phyloP scores from a whole-genome alignment of 352 stramenopile species.

The Phytophthora crassamura region DNA sequence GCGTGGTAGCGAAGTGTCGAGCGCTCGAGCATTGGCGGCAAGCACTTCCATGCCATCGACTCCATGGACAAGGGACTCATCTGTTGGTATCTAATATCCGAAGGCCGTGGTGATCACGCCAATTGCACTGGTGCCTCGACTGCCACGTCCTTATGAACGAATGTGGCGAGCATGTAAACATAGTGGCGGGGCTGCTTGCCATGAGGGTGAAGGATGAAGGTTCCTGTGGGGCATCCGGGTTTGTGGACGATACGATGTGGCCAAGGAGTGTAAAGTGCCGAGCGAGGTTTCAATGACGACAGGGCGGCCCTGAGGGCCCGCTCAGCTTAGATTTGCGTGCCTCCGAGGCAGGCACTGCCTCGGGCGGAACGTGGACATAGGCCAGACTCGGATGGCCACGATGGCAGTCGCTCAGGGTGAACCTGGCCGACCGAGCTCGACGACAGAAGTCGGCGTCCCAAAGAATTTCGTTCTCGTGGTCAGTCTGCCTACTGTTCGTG shows the following conservation, averaged over 20 bases:
- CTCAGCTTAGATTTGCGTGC: constrained; percentile 29
- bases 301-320: no score
- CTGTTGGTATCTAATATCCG: constrained; percentile 26
- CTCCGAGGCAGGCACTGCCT: no score
- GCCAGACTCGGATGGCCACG: background rate
- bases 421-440: no score
- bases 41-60: background rate
- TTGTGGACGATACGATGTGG: constrained; percentile 19
- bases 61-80: constrained; percentile 14
- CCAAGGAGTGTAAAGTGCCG: constrained; percentile 26
- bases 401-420: constrained; percentile 4
- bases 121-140: constrained; percentile 3
- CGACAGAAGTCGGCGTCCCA: background rate
- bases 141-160: background rate
- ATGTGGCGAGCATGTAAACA: constrained; percentile 1
- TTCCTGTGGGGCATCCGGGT: no score
- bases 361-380: constrained; percentile 32
- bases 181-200: background rate
- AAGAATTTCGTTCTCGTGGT: constrained; percentile 5
- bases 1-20: background rate
- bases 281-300: constrained; percentile 31
- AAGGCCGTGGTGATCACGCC: constrained; percentile 9
- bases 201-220: background rate
- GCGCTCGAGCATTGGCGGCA: background rate
- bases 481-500: background rate